Conservation (phyloP, 2,329 filamentous ascomycete species). For the Amesomyces nigricolor region DNA sequence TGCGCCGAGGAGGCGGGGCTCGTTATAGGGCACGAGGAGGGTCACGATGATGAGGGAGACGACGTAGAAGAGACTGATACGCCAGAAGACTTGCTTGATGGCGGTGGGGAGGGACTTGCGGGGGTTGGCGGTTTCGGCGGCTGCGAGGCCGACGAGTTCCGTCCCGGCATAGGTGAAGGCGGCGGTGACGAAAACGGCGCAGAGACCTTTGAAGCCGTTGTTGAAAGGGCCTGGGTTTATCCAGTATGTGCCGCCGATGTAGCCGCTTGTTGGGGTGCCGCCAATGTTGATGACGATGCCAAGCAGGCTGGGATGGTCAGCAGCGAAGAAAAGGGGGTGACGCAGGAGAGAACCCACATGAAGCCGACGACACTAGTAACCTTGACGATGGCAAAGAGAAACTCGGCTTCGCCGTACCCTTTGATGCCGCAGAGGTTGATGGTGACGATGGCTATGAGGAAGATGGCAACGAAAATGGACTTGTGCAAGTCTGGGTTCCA, state of each 20-base stretch:
- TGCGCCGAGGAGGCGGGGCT: slow-evolving; percentile 41
- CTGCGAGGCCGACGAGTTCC: slow-evolving; percentile 68
- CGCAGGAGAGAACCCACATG: slow-evolving; percentile 21
- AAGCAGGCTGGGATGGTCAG: slow-evolving; percentile 22
- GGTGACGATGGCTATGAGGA: slow-evolving; percentile 45
- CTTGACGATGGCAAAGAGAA: slow-evolving; percentile 53
- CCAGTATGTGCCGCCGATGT: slow-evolving; percentile 48
- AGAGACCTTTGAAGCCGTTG: slow-evolving; percentile 70
- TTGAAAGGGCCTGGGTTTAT: slow-evolving; percentile 53
- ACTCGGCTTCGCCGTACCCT: slow-evolving; percentile 56
- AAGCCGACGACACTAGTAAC: slow-evolving; percentile 39
- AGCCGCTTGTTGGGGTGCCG: slow-evolving; percentile 50
- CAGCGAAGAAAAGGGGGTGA: background rate
- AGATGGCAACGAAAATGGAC: slow-evolving; percentile 52
- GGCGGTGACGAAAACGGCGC: slow-evolving; percentile 65
- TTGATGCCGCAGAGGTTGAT: slow-evolving; percentile 54
- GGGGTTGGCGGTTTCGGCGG: slow-evolving; percentile 65
- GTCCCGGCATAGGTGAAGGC: slow-evolving; percentile 70
- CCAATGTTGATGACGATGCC: slow-evolving; percentile 36
- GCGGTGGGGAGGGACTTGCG: slow-evolving; percentile 70
- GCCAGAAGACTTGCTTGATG: slow-evolving; percentile 70
- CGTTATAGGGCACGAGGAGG: slow-evolving; percentile 43
- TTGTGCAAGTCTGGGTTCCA: slow-evolving; percentile 38
- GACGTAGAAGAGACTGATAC: slow-evolving; percentile 52
- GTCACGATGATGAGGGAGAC: slow-evolving; percentile 49